phyloP scores from a whole-genome alignment of 805 yeast genomes.

The Yamadazyma paraphyllophila region DNA sequence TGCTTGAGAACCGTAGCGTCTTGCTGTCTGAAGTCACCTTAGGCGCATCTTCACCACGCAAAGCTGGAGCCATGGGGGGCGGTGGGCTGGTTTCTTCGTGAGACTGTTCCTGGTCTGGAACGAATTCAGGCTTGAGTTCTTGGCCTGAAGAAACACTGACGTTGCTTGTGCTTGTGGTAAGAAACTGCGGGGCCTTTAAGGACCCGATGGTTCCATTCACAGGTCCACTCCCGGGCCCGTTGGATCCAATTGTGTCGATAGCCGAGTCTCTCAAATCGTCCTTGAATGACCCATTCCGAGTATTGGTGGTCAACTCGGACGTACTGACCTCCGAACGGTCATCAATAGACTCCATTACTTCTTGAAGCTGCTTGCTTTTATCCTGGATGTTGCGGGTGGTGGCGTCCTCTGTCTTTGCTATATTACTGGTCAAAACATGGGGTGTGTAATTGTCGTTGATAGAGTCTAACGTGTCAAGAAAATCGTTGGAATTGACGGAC shows the following conservation, averaged over 20 bases:
- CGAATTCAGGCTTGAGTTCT: too few relatives aligned
- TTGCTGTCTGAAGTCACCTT: conserved; percentile 37
- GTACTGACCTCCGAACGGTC: neutral
- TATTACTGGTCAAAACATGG: conserved; percentile 4
- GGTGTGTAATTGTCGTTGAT: neutral
- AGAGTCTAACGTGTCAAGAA: conserved; percentile 4
- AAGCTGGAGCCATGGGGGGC: neutral
- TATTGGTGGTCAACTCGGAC: too few relatives aligned
- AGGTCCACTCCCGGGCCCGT: too few relatives aligned
- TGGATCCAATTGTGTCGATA: too few relatives aligned
- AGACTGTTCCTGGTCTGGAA: too few relatives aligned
- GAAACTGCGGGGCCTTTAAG: too few relatives aligned
- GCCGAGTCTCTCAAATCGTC: too few relatives aligned
- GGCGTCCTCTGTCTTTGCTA: neutral
- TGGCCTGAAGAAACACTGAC: too few relatives aligned
- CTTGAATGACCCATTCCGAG: too few relatives aligned
- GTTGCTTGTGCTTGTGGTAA: too few relatives aligned
- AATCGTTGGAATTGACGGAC: conserved; percentile 10
- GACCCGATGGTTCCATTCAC: too few relatives aligned
- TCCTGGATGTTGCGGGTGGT: conserved; percentile 1
- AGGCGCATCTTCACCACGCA: conserved; percentile 13
- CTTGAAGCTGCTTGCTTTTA: conserved; percentile 6
- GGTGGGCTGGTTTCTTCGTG: neutral
- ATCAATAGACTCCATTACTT: conserved; percentile 1
- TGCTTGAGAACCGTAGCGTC: conserved; percentile 29